Evolutionary conservation across 495 filamentous ascomycete species (phyloP), one percentile per base, ranked within the genome.

Genomic region (Aspergillus affinis): DNA sequence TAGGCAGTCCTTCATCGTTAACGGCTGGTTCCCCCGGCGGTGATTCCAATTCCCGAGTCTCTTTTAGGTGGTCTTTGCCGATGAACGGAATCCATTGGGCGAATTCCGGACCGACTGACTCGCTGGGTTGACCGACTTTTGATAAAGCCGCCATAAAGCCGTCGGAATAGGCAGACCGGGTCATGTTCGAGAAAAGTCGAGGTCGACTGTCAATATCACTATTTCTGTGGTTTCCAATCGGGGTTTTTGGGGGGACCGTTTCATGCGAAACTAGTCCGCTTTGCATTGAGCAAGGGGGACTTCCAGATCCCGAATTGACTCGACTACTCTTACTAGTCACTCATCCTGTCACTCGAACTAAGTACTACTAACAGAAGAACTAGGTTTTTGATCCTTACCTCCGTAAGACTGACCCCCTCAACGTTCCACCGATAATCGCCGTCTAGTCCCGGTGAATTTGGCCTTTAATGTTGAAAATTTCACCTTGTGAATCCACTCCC

Each of bases 51-150:
- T 54, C 19, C 41, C 52, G 19, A 45, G n/a, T 54, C 32, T 17
- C 41, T 56, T 18, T 12, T 26, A 5, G 44, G 54, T 47, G 30
- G 45, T 46, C 6, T 15, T 19, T 58, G 55, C 55, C 55, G 55
- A 58, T 58, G 20, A 58, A 51, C 55, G 55, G 55, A 51, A 51
- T 58, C 18, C 7, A 36, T 41, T n/a, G 55, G 47, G 46, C 55
- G 55, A 58, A 50, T 48, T 48, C 47, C 55, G 55, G 55, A 32
- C 55, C 47, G 55, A 46, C 8, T 44, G 15, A 7, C 23, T 49
- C 45, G 19, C 29, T 54, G 27, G 0, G 27, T 54, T 54, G 51
- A 54, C 51, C 51, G 51, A 54, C 51, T 54, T 44, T 54, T 36
- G 51, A 32, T 32, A 32, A 26, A 26, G 23, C 23, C 23, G 23